These are phyloP conservation scores for Austroboletus niveus DNA, from an alignment of 1,284 basidiomycete species.

Conservation along the genomic window DNA sequence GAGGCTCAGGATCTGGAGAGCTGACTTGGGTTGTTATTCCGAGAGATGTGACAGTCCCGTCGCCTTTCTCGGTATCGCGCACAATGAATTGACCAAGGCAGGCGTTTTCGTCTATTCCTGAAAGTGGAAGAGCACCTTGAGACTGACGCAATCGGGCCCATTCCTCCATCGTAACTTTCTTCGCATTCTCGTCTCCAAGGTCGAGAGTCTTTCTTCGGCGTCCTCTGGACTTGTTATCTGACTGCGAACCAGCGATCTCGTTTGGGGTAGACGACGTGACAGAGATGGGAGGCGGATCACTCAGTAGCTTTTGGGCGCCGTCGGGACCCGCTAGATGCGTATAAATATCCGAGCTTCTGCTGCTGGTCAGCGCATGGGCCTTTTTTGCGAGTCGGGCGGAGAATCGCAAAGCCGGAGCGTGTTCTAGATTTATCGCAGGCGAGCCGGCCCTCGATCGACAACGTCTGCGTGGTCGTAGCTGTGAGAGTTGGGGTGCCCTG, in stretches of 20 bases:
- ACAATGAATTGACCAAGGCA: not conserved
- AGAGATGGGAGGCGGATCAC: slow-evolving; percentile 4
- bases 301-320: slow-evolving; percentile 11
- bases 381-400: slow-evolving; percentile 23
- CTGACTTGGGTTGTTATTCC: not conserved
- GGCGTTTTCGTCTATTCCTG: slow-evolving; percentile 6
- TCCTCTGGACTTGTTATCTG: slow-evolving; percentile 13
- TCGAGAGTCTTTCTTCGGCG: slow-evolving; percentile 13
- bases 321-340: slow-evolving; percentile 24
- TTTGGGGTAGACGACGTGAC: slow-evolving; percentile 2
- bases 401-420: slow-evolving; percentile 10
- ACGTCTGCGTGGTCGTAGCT: slow-evolving; percentile 8
- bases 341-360: slow-evolving; percentile 27
- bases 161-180: slow-evolving; percentile 25
- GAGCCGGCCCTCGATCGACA: slow-evolving; percentile 22
- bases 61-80: slow-evolving; percentile 1
- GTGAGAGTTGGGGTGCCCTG: slow-evolving; percentile 10
- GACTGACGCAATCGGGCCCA: slow-evolving; percentile 31
- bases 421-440: slow-evolving; percentile 7
- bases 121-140: slow-evolving; percentile 20
- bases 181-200: slow-evolving; percentile 23
- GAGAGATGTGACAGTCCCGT: not conserved
- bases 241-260: slow-evolving; percentile 1
- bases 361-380: slow-evolving; percentile 14
- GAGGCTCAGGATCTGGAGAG: not conserved